These are phyloP conservation scores for Rhodotorula toruloides DNA, from an alignment of 768 basidiomycete species.

Conservation along the genomic window DNA sequence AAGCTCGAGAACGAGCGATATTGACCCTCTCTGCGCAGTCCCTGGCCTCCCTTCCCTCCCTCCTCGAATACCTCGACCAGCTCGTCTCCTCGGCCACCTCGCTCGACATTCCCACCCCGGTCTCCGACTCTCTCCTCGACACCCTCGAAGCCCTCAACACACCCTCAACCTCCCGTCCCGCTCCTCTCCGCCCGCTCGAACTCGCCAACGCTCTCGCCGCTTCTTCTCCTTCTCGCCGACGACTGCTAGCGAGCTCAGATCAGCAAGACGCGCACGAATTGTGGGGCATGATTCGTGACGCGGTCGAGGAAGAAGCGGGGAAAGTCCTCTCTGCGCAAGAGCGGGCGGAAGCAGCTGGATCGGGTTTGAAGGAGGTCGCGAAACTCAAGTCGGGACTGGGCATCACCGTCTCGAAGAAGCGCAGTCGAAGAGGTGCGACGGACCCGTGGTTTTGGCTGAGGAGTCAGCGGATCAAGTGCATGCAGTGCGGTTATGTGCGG, in stretches of 20 bases:
- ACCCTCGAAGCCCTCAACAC: slow-evolving; percentile 46
- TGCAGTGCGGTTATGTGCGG: slow-evolving; percentile 75
- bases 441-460: slow-evolving; percentile 84
- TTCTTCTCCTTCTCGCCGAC: slow-evolving; percentile 13
- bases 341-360: slow-evolving; percentile 28
- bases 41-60: slow-evolving; percentile 74
- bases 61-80: slow-evolving; percentile 68
- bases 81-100: slow-evolving; percentile 26
- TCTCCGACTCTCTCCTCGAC: slow-evolving; percentile 18
- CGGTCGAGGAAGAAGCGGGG: slow-evolving; percentile 74
- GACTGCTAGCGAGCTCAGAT: slow-evolving; percentile 55
- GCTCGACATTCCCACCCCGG: slow-evolving; percentile 11
- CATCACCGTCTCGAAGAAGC: neutral
- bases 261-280: slow-evolving; percentile 98
- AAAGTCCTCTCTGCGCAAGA: slow-evolving; percentile 56
- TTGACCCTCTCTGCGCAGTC: slow-evolving; percentile 52
- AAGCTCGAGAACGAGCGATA: neutral
- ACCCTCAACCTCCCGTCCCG: slow-evolving; percentile 38
- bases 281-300: slow-evolving; percentile 88
- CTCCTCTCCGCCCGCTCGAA: slow-evolving; percentile 28
- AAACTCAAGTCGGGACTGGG: neutral
- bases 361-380: neutral
- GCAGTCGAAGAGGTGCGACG: slow-evolving; percentile 45
- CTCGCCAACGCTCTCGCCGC: slow-evolving; percentile 37
- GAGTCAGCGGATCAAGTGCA: slow-evolving; percentile 80